Base-by-base conservation (phyloP, 805 yeast genomes). In the Candida ortonii region DNA sequence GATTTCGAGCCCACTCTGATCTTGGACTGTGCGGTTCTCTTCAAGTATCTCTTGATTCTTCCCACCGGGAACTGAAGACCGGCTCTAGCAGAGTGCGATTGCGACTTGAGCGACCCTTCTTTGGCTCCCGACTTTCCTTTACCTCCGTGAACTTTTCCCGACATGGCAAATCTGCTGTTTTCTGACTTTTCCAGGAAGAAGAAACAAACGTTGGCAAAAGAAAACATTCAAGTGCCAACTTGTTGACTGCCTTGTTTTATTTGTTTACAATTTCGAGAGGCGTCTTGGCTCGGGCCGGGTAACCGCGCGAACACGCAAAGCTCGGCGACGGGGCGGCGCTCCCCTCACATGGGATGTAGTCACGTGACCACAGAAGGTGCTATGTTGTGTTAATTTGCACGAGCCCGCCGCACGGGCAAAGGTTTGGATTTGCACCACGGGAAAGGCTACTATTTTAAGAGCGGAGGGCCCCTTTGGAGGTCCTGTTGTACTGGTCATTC, bases 41-140 rank as follows among this genome's bases (percentile, higher is more conserved):
- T 90, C 64, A 93, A 73, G 62, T 88, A 90, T 71, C 98, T 80
- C 77, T 93, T 90, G 53, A 93, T 88, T 81, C 99, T 87, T 41
- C 99, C 99, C 23, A 94, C 97, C 32, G 99, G 99, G 70, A 93
- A 93, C 62, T 84, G 93, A 61, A 88, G 70, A 16, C 96, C 96
- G 17, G 96, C 96, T 63, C 94, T 80, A 7, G 95, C 95, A 5
- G 95, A 85, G 52, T 89, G 95, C 10, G 96, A 84, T 52, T 84
- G 89, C 15, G 90, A 73, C 31, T 69, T 67, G 28, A 62, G 46
- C 12, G 60, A 55, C 19, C 65, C 64, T 39, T 73, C 84, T 62
- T 81, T 83, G 60, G 85, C 85, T 21, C 95, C 86, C 16, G 94
- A 80, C 64, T 89, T 89, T 51, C 97, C 97, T 68, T 89, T 90